Evolutionary conservation across 768 basidiomycete genomes (phyloP), one percentile per base, ranked within the genome.

Genomic region (Boletellus emodensis): DNA sequence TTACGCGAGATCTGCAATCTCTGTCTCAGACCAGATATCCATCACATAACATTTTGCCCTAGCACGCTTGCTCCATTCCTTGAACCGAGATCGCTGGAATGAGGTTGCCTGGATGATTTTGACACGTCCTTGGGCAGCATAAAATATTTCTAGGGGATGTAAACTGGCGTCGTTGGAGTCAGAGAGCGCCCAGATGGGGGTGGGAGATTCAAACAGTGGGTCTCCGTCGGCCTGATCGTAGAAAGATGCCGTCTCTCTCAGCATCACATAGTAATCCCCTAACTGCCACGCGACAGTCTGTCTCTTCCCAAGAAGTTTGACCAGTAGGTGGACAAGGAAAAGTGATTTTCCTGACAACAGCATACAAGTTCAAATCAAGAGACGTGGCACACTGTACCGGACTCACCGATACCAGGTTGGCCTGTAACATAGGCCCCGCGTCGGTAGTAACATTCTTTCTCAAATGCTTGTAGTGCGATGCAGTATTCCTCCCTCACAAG

Each of bases 401-500:
- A 26, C 45, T 20, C 13, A 46, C 50, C 44, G 15, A 41, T 55
- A 9, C 51, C 54, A 26, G 51, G 46, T 3, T 48, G 54, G n/a
- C 54, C 41, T 11, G 28, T 33, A 26, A 45, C 39, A n/a, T 40
- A 55, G 0, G 41, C 50, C 6, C 35, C 49, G 4, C 2, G 2
- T 9, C 3, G 1, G 13, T 52, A 47, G 6, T 17, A 5, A 5
- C 5, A 4, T 1, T 4, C 12, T 9, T 17, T 26, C 28, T 48
- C 18, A 11, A 47, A 37, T 18, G 2, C 34, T 2, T 30, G 1
- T 6, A 43, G 20, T 10, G 51, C 48, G 1, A 6, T n/a, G 26
- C 10, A 18, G 22, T 47, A 44, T 15, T 47, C 49, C 0, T 39
- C 15, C 28, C 53, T 42, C 1, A 54, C 37, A 6, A 54, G 44